Evolutionary conservation across 768 basidiomycete species (phyloP).

Genomic region (Termitomyces sp.): DNA sequence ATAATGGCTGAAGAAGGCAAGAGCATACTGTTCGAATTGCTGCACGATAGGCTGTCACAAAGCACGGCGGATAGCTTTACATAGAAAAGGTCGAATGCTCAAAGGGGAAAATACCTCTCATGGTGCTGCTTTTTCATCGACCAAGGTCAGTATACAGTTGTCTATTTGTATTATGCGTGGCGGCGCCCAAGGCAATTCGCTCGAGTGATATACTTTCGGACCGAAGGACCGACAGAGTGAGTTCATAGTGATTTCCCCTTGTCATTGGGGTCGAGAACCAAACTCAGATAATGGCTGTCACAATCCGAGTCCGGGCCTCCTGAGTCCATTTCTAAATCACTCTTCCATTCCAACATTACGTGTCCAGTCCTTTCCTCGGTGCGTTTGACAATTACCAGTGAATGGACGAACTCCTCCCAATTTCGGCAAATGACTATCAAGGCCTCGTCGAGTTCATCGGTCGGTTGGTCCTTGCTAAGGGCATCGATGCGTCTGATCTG

Average conservation of each 20-base stretch:
- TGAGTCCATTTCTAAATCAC: not conserved
- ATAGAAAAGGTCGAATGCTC: not conserved
- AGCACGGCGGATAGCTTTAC: not conserved
- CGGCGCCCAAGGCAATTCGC: not conserved
- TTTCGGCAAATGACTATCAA: not conserved
- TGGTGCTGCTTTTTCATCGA: no score
- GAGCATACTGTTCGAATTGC: not conserved
- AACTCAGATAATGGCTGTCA: slow-evolving; percentile 1
- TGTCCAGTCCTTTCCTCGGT: not conserved
- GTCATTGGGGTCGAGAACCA: not conserved
- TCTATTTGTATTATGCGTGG: not conserved
- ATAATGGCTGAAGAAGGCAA: not conserved
- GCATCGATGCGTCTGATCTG: slow-evolving; percentile 5
- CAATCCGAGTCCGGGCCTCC: not conserved
- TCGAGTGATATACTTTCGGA: not conserved
- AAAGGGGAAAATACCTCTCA: not conserved
- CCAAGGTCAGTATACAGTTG: not conserved
- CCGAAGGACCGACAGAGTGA: not conserved
- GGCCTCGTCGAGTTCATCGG: not conserved
- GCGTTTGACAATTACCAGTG: not conserved
- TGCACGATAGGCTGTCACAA: not conserved
- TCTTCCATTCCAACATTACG: not conserved
- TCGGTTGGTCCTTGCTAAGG: not conserved
- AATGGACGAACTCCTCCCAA: slow-evolving; percentile 3
- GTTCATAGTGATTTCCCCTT: not conserved